phyloP scores from a whole-genome alignment of 2,329 filamentous ascomycete species.

The Leptosphaerulina australis region DNA sequence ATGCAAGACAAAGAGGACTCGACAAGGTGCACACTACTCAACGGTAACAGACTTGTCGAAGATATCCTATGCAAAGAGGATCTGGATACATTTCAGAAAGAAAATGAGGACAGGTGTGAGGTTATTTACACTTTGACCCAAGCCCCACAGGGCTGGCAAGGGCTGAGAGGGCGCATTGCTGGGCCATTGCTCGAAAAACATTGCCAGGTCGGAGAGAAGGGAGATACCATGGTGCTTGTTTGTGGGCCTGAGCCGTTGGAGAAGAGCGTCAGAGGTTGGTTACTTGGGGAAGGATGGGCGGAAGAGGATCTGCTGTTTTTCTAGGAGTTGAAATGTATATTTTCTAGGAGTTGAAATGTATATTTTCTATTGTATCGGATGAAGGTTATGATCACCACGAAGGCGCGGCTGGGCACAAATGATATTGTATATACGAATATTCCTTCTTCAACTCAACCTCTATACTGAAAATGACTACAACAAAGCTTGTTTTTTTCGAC shows the following conservation, averaged over 20 bases:
- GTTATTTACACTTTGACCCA: conserved; percentile 73
- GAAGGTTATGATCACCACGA: too few relatives aligned
- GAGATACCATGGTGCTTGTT: conserved; percentile 68
- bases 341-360: too few relatives aligned
- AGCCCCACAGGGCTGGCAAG: conserved; percentile 69
- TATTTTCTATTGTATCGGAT: too few relatives aligned
- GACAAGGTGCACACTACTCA: conserved; percentile 73
- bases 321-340: conserved; percentile 48
- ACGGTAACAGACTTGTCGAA: conserved; percentile 76
- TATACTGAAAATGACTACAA: too few relatives aligned
- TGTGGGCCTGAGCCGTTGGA: conserved; percentile 82
- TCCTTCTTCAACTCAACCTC: too few relatives aligned
- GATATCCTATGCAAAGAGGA: conserved; percentile 83
- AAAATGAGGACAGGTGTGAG: conserved; percentile 63
- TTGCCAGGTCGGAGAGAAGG: conserved; percentile 54
- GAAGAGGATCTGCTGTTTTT: conserved; percentile 79
- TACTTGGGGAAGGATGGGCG: conserved; percentile 70
- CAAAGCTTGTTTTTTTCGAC: too few relatives aligned
- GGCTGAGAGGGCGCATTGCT: conserved; percentile 70
- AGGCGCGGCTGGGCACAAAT: too few relatives aligned
- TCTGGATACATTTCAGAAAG: conserved; percentile 66
- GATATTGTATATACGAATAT: too few relatives aligned
- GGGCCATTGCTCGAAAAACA: conserved; percentile 66
- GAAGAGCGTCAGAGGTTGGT: conserved; percentile 63
- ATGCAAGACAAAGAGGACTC: conserved; percentile 67